Conservation (phyloP, 768 basidiomycete species). For the Cyclocybe cylindracea region DNA sequence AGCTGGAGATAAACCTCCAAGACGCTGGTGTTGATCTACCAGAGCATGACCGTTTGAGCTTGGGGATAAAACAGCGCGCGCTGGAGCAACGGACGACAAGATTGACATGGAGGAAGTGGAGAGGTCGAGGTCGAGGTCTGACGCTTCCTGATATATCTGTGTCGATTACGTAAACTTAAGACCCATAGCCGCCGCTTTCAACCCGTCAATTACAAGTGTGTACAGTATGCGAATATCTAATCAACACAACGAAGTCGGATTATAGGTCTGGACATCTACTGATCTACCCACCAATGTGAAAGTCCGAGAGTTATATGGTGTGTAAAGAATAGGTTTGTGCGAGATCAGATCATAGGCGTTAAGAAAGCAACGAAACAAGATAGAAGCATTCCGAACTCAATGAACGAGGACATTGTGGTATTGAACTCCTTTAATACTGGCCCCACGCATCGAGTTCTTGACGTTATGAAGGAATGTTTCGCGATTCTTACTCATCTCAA, state of each 20-base stretch:
- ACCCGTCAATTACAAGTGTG: constrained; percentile 23
- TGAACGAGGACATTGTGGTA: constrained; percentile 74
- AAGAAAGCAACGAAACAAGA: constrained; percentile 18
- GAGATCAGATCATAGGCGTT: constrained; percentile 28
- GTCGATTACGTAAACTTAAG: no score
- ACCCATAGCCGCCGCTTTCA: background rate
- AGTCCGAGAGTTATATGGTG: constrained; percentile 26
- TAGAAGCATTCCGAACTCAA: constrained; percentile 26
- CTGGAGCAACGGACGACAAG: constrained; percentile 15
- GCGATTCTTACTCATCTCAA: constrained; percentile 88
- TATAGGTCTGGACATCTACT: constrained; percentile 29
- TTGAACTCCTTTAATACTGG: constrained; percentile 70
- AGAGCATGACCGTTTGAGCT: constrained; percentile 17
- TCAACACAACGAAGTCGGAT: constrained; percentile 18
- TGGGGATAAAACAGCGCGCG: constrained; percentile 21
- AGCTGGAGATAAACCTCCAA: constrained; percentile 9
- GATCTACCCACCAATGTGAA: constrained; percentile 31
- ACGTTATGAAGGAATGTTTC: constrained; percentile 86
- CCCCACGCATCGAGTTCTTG: constrained; percentile 84
- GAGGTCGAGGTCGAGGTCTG: background rate
- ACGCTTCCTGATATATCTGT: no score
- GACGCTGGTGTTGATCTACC: constrained; percentile 3
- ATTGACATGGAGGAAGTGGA: constrained; percentile 15
- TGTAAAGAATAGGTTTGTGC: constrained; percentile 32
- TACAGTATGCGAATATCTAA: constrained; percentile 23